Conservation (phyloP, 1,284 basidiomycete species). For the Athelia psychrophila region DNA sequence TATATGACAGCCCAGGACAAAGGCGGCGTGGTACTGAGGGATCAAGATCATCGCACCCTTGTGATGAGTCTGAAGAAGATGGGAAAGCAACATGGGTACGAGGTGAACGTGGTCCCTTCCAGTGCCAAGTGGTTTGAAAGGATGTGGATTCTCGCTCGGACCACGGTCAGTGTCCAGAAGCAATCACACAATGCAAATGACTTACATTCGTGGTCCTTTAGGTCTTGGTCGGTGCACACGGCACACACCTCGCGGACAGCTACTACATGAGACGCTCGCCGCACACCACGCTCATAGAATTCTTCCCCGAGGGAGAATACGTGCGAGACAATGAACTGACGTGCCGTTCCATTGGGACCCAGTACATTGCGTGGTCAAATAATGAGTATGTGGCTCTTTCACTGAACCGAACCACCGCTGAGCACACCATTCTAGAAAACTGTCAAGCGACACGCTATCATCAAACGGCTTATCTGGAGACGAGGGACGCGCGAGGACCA, state of each 20-base stretch:
- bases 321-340: slow-evolving; percentile 66
- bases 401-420: too few species aligned
- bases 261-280: slow-evolving; percentile 66
- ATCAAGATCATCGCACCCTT: slow-evolving; percentile 51
- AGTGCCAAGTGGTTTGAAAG: slow-evolving; percentile 55
- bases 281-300: slow-evolving; percentile 69
- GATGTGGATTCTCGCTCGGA: slow-evolving; percentile 67
- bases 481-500: too few species aligned
- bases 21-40: slow-evolving; percentile 39
- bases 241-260: slow-evolving; percentile 68
- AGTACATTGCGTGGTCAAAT: slow-evolving; percentile 75
- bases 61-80: slow-evolving; percentile 50
- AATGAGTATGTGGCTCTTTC: slow-evolving; percentile 55
- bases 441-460: not conserved
- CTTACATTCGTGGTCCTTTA: not conserved
- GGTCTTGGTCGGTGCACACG: slow-evolving; percentile 51
- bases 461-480: not conserved
- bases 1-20: slow-evolving; percentile 68
- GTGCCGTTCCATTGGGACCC: slow-evolving; percentile 62
- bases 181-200: too few species aligned
- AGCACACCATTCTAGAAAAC: too few species aligned
- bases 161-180: slow-evolving; percentile 46
- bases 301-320: slow-evolving; percentile 75
- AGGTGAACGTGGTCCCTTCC: slow-evolving; percentile 63
- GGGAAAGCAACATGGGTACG: slow-evolving; percentile 55